Conservation (phyloP, 345 rosid species). For the Citrus reticulata region DNA sequence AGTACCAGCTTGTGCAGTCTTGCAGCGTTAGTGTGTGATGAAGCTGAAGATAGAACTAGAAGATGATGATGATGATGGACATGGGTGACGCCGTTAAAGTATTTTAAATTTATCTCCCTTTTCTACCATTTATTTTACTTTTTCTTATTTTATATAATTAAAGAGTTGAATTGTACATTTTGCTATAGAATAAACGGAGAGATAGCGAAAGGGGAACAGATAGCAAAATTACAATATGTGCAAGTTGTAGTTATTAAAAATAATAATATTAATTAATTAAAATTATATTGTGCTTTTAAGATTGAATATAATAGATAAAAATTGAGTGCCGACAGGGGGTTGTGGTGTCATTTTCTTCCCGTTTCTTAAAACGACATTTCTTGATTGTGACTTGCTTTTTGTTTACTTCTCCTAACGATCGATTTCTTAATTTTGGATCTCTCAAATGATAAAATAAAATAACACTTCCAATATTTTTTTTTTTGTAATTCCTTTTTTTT, state of each 20-base stretch:
- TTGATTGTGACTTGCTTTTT: neutral
- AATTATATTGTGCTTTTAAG: neutral
- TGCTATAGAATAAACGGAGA: conserved; percentile 1
- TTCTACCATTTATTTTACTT: neutral
- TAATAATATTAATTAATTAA: neutral
- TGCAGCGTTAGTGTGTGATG: conserved; percentile 73
- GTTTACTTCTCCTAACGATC: neutral
- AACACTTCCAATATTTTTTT: neutral
- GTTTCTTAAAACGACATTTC: neutral
- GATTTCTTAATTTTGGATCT: neutral
- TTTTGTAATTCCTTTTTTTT: neutral
- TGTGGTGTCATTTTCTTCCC: conserved; percentile 15
- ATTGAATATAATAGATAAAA: conserved; percentile 3
- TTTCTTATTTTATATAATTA: neutral
- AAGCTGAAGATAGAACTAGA: neutral
- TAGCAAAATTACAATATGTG: conserved; percentile 9
- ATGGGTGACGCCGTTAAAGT: conserved; percentile 3
- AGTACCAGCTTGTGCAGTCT: conserved; percentile 46
- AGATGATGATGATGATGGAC: neutral
- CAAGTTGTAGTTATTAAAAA: neutral
- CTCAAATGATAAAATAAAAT: neutral
- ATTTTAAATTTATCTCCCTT: neutral
- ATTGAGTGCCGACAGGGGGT: conserved; percentile 7
- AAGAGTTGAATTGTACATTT: conserved; percentile 3
- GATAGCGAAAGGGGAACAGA: neutral